Evolutionary conservation across 2,329 filamentous ascomycete species (phyloP), one percentile per base, ranked within the genome.

Genomic region (Botrytis hyacinthi): DNA sequence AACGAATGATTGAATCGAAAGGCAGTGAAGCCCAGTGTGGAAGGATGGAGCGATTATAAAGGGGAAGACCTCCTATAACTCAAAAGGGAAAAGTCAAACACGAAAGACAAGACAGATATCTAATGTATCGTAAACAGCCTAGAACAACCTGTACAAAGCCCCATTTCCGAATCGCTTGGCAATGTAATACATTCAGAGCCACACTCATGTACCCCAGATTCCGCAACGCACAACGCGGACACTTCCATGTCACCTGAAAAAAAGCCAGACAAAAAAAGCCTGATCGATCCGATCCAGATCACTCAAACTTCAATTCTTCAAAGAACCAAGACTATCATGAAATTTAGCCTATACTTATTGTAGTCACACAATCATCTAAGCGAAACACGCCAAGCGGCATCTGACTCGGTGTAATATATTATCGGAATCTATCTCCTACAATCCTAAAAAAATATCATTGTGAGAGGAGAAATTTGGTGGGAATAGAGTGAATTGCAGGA

Each of bases 301-400:
- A n/a, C 2, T 20, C 16, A 63, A 42, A 3, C 26, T 44, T 18
- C 14, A 20, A 22, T 29, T 57, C 7, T 29, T 29, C 51, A 57
- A 4, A 16, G 6, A 3, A 44, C 60, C 22, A 62, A 62, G 35
- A 62, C 60, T 63, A 12, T 44, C 16, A 29, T 42, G 8, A n/a
- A 3, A n/a, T 63, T 63, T 44, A 42, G 37, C 66, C 65, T 20
- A 68, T 57, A 48, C 14, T 20, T 18, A 42, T n/a, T 1, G n/a
- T 62, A 40, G 60, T 42, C 61, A 63, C 37, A 29, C 26, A 29
- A 20, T 29, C 14, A 4, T 42, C 18, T 57, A 32, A 57, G 48
- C 66, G 48, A 69, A 44, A 18, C 20, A 26, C 4, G 48, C 66
- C 66, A 69, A 69, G 66, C 44, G 29, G 32, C 65, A 67, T 48